A percentile compares a stretch with the other conserved stretches of the same genome.
phyloP scores from a whole-genome alignment of 257 asterid genomes.

The Oldenlandia corymbosa region DNA sequence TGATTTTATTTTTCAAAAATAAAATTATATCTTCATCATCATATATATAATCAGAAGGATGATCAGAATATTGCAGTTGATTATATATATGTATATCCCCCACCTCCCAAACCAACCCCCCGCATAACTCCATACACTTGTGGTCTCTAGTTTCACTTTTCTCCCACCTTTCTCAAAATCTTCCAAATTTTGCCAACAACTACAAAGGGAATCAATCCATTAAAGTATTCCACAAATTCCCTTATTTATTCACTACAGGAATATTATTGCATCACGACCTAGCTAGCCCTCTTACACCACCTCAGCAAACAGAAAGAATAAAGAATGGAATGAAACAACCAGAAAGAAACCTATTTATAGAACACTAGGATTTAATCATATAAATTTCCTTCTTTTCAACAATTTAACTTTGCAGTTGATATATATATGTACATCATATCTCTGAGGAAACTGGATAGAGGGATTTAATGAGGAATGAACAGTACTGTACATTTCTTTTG shows the following conservation, averaged over 20 bases:
- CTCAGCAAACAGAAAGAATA: slow-evolving; percentile 21
- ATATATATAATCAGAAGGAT: neutral
- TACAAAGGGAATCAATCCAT: slow-evolving; percentile 63
- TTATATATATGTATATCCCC: too few species aligned
- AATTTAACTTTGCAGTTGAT: too few species aligned
- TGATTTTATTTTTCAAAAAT: neutral
- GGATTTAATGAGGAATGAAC: neutral
- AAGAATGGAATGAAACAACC: slow-evolving; percentile 32
- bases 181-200: slow-evolving; percentile 91
- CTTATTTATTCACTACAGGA: slow-evolving; percentile 40
- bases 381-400: too few species aligned
- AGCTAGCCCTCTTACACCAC: slow-evolving; percentile 12
- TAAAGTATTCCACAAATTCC: slow-evolving; percentile 41
- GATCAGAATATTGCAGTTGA: slow-evolving; percentile 19
- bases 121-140: slow-evolving; percentile 50
- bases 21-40: neutral
- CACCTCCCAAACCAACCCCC: too few species aligned
- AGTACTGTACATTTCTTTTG: neutral
- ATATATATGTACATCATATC: too few species aligned
- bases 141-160: slow-evolving; percentile 43
- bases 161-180: slow-evolving; percentile 43
- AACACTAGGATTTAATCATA: neutral
- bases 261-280: slow-evolving; percentile 52
- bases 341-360: slow-evolving; percentile 20
- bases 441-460: slow-evolving; percentile 9